Evolutionary conservation across 1,139 yeast species (phyloP).

Genomic region (Candida smagusa): DNA sequence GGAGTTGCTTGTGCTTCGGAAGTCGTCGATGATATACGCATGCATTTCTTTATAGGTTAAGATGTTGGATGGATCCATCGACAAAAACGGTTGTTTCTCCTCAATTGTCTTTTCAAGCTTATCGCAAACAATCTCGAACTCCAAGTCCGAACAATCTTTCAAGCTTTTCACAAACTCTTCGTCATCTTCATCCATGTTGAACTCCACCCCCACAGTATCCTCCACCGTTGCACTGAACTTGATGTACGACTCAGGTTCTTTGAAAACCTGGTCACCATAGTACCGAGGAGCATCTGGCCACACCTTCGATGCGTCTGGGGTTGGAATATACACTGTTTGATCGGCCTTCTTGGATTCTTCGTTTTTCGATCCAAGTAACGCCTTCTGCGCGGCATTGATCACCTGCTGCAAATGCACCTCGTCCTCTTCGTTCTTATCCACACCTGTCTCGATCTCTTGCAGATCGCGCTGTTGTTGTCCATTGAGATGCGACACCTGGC

Average conservation of each 20-base stretch:
- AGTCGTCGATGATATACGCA: conserved; percentile 40
- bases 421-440: conserved; percentile 95
- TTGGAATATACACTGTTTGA: conserved; percentile 78
- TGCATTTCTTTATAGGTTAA: conserved; percentile 68
- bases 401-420: conserved; percentile 95
- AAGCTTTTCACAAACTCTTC: conserved; percentile 52
- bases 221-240: conserved; percentile 93
- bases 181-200: conserved; percentile 89
- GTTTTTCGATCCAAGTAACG: conserved; percentile 39
- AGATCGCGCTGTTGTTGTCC: conserved; percentile 73
- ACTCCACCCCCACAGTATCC: conserved; percentile 82
- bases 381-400: conserved; percentile 70
- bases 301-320: conserved; percentile 87
- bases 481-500: conserved; percentile 46
- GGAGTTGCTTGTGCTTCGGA: conserved; percentile 24
- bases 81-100: conserved; percentile 82
- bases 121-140: conserved; percentile 78
- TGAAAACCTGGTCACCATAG: conserved; percentile 61
- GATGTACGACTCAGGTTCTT: conserved; percentile 75
- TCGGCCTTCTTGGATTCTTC: conserved; percentile 25
- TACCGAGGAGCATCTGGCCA: conserved; percentile 78
- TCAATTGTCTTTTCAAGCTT: conserved; percentile 70
- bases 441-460: conserved; percentile 94
- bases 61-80: conserved; percentile 80
- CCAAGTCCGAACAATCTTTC: conserved; percentile 64